A percentile compares a stretch with the other conserved stretches of the same genome.
Evolutionary conservation across 345 rosid genomes (phyloP).

Genomic region (Arabidopsis arenosa): DNA sequence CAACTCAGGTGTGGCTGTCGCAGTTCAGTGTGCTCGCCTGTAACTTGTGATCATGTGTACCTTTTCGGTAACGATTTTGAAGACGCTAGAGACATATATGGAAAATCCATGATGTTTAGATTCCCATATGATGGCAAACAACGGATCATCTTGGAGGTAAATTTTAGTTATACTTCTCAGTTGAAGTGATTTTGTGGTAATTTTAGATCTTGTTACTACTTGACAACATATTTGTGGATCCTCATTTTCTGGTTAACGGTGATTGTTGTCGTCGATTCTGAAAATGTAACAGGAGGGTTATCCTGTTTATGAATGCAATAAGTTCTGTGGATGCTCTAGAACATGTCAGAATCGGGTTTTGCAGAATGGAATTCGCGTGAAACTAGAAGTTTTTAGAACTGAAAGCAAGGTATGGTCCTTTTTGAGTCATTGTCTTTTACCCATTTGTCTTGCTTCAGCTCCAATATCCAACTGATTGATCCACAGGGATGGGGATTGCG

Average conservation of each 20-base stretch:
- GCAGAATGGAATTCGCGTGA: constrained; percentile 78
- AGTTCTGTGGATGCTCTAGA: constrained; percentile 71
- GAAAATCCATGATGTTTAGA: constrained; percentile 74
- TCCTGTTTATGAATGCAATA: constrained; percentile 96
- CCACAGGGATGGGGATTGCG: constrained; percentile 97
- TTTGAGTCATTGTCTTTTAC: neutral
- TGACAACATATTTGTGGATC: neutral
- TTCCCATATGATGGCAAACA: constrained; percentile 86
- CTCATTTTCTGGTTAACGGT: neutral
- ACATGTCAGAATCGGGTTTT: constrained; percentile 88
- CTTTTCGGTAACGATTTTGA: constrained; percentile 89
- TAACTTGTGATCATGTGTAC: constrained; percentile 90
- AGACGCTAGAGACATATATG: constrained; percentile 86
- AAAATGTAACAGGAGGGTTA: constrained; percentile 84
- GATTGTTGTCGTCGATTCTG: constrained; percentile 16
- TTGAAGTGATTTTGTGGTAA: neutral
- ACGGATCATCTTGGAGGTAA: constrained; percentile 86
- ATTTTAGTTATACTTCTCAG: constrained; percentile 21
- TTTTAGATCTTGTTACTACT: constrained; percentile 4
- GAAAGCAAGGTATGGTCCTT: constrained; percentile 67
- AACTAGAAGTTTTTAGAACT: constrained; percentile 81
- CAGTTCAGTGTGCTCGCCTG: constrained; percentile 64
- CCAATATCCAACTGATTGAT: constrained; percentile 24
- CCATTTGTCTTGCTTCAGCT: constrained; percentile 1
- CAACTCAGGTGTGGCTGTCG: constrained; percentile 78